These are phyloP conservation scores for Scorias spongiosa DNA, from an alignment of 2,329 filamentous ascomycete genomes.

Conservation along the genomic window DNA sequence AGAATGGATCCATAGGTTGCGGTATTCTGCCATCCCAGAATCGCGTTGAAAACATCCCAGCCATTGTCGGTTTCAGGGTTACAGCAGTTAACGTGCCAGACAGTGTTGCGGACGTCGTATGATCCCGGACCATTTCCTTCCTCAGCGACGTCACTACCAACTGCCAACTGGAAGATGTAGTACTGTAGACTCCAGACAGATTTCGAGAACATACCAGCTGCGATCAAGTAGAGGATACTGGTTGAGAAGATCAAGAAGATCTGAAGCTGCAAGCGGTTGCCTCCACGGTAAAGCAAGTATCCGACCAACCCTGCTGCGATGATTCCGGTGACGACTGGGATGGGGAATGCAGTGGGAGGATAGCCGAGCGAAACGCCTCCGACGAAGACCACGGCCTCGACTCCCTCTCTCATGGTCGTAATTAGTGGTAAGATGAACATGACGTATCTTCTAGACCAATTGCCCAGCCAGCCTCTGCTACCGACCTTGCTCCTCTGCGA, in stretches of 20 bases:
- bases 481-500: conserved; percentile 28
- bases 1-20: conserved; percentile 79
- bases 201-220: conserved; percentile 49
- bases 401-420: conserved; percentile 71
- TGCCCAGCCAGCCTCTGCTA: conserved; percentile 37
- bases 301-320: conserved; percentile 52
- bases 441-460: conserved; percentile 59
- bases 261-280: conserved; percentile 52
- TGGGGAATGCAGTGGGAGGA: conserved; percentile 60
- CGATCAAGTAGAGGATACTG: conserved; percentile 29
- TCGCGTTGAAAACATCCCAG: conserved; percentile 67
- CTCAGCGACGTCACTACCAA: conserved; percentile 49
- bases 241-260: conserved; percentile 70
- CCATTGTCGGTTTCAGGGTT: conserved; percentile 57
- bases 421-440: conserved; percentile 80
- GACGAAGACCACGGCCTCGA: conserved; percentile 76
- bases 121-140: conserved; percentile 54
- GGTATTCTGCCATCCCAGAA: conserved; percentile 78
- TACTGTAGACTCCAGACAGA: conserved; percentile 61
- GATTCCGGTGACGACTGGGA: conserved; percentile 61
- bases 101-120: conserved; percentile 61
- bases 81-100: conserved; percentile 81
- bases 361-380: conserved; percentile 66
- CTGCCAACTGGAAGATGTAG: conserved; percentile 49
- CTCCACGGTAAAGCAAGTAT: conserved; percentile 57